phyloP scores from a whole-genome alignment of 2,329 filamentous ascomycete species.

The Calonectria leucothoes region DNA sequence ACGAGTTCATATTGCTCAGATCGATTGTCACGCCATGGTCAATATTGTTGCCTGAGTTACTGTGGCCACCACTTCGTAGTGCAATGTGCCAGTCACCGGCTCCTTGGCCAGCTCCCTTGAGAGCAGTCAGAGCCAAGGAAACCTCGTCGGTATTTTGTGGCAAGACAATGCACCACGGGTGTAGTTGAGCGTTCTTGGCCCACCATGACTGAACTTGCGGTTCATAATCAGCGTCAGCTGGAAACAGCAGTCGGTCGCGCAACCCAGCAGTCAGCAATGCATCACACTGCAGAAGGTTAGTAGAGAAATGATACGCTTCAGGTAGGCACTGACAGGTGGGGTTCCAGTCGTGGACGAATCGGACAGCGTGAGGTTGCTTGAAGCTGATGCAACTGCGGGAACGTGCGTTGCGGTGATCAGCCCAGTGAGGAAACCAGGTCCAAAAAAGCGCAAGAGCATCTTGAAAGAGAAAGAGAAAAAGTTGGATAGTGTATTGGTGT shows the following conservation, averaged over 20 bases:
- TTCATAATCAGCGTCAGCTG: neutral
- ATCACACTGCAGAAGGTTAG: neutral
- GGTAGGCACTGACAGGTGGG: neutral
- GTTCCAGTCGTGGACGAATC: neutral
- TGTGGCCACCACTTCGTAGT: neutral
- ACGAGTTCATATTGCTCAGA: neutral
- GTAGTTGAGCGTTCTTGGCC: neutral
- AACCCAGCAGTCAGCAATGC: neutral
- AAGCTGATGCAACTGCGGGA: neutral
- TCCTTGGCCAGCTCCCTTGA: neutral
- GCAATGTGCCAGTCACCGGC: neutral
- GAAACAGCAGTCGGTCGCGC: neutral
- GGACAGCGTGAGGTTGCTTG: neutral
- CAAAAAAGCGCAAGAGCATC: neutral
- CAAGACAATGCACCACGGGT: neutral
- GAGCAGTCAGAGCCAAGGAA: neutral
- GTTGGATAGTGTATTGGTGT: neutral
- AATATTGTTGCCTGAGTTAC: neutral
- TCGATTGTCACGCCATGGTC: neutral
- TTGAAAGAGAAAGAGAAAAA: neutral
- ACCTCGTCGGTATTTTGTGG: neutral
- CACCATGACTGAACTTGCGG: neutral
- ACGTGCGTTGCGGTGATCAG: neutral
- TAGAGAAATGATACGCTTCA: neutral
- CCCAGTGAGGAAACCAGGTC: neutral